Conservation (phyloP, 495 filamentous ascomycete genomes). For the Trichoderma orchidacearum region DNA sequence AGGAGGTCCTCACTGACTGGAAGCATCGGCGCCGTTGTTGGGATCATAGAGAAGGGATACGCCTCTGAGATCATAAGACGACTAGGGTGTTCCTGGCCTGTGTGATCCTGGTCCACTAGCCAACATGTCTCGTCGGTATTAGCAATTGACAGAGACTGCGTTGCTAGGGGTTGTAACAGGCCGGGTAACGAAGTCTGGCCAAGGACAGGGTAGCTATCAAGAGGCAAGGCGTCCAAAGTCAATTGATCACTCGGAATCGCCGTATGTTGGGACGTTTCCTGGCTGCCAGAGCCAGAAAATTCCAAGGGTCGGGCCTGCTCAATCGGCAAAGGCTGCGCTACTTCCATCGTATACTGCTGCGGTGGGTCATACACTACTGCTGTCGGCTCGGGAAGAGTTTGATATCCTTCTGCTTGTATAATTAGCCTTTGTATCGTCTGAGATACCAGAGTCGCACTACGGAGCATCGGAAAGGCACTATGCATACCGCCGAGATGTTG, state of each 20-base stretch:
- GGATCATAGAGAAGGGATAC: neutral
- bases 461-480: neutral
- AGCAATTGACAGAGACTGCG: neutral
- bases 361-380: neutral
- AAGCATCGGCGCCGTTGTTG: neutral
- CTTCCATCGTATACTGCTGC: neutral
- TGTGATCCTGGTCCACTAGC: neutral
- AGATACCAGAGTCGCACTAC: neutral
- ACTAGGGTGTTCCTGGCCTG: neutral
- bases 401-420: neutral
- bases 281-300: neutral
- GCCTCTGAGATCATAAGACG: neutral
- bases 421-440: neutral
- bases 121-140: neutral
- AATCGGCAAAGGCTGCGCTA: neutral
- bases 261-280: neutral
- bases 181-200: neutral
- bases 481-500: neutral
- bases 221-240: neutral
- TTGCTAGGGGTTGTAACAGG: neutral
- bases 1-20: neutral
- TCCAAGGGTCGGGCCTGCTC: neutral
- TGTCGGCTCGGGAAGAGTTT: neutral
- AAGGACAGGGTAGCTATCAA: neutral
- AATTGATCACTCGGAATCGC: neutral